Percentiles rank a stretch among this genome's conserved stretches.
Conservation (phyloP, 2,329 filamentous ascomycete species). For the Alternaria atra region DNA sequence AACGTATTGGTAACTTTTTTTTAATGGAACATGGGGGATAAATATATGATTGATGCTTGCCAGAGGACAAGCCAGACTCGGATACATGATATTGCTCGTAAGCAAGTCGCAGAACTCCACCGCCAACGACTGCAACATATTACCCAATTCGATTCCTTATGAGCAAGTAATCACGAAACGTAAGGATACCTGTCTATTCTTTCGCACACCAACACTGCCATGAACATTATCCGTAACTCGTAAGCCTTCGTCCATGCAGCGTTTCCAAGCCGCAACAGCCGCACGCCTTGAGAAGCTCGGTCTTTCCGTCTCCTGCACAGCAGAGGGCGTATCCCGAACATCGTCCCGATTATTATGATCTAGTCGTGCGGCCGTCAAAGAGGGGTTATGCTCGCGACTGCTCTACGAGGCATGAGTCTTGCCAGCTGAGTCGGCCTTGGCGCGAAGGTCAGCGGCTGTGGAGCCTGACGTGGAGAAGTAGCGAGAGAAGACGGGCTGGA, state of each 20-base stretch:
- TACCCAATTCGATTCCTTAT: conserved; percentile 28
- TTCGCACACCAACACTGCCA: conserved; percentile 28
- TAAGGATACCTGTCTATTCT: conserved; percentile 36
- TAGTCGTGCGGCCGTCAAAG: conserved; percentile 45
- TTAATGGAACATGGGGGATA: neutral
- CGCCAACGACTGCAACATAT: conserved; percentile 23
- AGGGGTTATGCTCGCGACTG: conserved; percentile 22
- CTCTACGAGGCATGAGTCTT: conserved; percentile 48
- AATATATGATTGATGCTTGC: conserved; percentile 12
- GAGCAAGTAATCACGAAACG: conserved; percentile 34
- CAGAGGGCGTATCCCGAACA: conserved; percentile 15
- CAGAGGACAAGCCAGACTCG: conserved; percentile 6
- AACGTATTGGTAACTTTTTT: neutral
- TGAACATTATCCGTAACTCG: conserved; percentile 29
- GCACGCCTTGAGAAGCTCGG: conserved; percentile 27
- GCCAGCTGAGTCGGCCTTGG: conserved; percentile 78
- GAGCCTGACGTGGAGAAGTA: conserved; percentile 80
- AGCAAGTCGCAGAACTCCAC: conserved; percentile 21
- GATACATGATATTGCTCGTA: conserved; percentile 20
- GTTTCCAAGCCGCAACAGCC: conserved; percentile 43
- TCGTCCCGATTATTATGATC: conserved; percentile 19
- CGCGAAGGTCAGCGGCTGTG: conserved; percentile 85
- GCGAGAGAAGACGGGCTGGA: conserved; percentile 88
- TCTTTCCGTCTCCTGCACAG: conserved; percentile 15
- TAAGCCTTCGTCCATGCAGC: conserved; percentile 32